Evolutionary conservation across 495 filamentous ascomycete genomes (phyloP).

Genomic region (Penicillium canescens): DNA sequence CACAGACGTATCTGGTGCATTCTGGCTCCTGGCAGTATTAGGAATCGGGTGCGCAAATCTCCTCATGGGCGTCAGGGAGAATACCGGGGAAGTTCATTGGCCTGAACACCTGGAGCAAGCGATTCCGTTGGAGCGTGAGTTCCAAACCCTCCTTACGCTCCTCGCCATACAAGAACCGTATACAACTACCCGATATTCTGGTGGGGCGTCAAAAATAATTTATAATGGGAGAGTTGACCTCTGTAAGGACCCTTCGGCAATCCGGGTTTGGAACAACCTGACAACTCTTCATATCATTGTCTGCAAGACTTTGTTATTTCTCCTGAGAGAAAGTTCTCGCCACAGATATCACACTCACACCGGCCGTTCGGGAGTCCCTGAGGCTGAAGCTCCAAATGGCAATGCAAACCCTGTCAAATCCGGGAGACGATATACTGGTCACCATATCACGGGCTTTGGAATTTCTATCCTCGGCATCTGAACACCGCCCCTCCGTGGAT

Average conservation of each 20-base stretch:
- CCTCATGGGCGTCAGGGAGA: constrained; percentile 7
- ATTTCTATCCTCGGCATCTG: constrained; percentile 14
- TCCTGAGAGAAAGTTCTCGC: constrained; percentile 17
- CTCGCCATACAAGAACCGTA: constrained; percentile 29
- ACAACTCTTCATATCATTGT: constrained; percentile 24
- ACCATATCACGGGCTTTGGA: constrained; percentile 44
- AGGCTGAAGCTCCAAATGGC: constrained; percentile 25
- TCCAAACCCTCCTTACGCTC: constrained; percentile 6
- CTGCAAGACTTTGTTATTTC: constrained; percentile 12
- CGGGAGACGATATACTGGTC: constrained; percentile 44
- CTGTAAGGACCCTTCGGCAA: constrained; percentile 22
- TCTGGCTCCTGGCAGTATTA: constrained; percentile 24
- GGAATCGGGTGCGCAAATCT: constrained; percentile 21
- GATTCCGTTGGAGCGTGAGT: constrained; percentile 15
- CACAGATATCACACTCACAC: constrained; percentile 5
- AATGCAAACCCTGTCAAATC: constrained; percentile 26
- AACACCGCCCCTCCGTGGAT: neutral
- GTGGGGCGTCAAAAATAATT: constrained; percentile 12
- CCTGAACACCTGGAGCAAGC: constrained; percentile 19
- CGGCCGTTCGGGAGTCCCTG: no score
- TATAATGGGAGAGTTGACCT: constrained; percentile 23
- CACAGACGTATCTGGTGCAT: constrained; percentile 14
- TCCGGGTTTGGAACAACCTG: constrained; percentile 31
- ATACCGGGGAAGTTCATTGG: constrained; percentile 13
- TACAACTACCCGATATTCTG: constrained; percentile 6